Base-by-base conservation (phyloP, 139 green algal genomes). In the Chlorella vulgaris region DNA sequence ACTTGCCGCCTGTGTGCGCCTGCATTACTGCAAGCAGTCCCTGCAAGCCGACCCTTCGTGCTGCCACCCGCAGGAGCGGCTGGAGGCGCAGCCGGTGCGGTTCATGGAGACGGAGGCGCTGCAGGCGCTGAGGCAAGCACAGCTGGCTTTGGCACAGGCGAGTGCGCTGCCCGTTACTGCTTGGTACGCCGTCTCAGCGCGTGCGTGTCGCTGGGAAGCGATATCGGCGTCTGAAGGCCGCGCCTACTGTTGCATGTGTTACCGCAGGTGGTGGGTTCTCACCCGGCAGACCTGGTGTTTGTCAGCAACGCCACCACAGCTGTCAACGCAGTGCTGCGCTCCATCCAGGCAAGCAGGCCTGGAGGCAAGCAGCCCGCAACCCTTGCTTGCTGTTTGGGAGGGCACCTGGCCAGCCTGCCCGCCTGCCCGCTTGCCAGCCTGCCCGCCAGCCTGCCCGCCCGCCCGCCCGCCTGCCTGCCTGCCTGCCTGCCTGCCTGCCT, bases 21-120 rank as follows among this genome's bases (percentile, higher is more conserved):
- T n/a, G n/a, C n/a, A n/a, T n/a, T n/a, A n/a, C n/a, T n/a, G n/a
- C n/a, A n/a, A n/a, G n/a, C n/a, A n/a, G n/a, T n/a, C n/a, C n/a
- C 47, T 58, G 13, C 47, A 10, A 4, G n/a, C 42, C 28, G 8
- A 4, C 47, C 43, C 7, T 8, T 26, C 24, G 13, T 50, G 66
- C 22, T 60, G 26, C 28, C 8, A 1, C 5, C 40, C 18, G 73
- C 73, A 79, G 73, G 73, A 79, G 4, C 78, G 69, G 38, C 58
- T 90, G 81, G 88, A 93, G 86, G 74, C 63, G 29, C 84, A 92
- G 81, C 86, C 86, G 2, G 88, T 92, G 24, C 65, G 66, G 2
- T 93, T 92, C 76, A 90, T 90, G 84, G 90, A 94, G 88, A 88
- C 80, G 0, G 36, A 73, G 13, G 84, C 80, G 4, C 43, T 90